phyloP scores from a whole-genome alignment of 306 rosid species.

The Vicia sativa region DNA sequence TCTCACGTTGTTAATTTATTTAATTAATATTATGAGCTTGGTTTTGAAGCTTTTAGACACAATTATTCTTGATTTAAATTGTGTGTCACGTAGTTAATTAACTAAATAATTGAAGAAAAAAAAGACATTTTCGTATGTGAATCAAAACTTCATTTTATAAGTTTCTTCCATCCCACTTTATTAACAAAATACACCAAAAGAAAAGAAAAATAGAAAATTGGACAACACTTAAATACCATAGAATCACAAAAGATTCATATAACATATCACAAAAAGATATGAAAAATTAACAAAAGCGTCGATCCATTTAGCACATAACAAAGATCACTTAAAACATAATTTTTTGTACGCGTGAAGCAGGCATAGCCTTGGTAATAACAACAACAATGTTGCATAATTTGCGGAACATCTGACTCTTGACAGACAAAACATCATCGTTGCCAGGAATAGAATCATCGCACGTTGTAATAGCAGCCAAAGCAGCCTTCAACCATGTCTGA shows the following conservation, averaged over 20 bases:
- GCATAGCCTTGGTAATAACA: constrained; percentile 24
- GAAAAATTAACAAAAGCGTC: no score
- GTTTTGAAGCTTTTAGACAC: no score
- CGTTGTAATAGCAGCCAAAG: constrained; percentile 39
- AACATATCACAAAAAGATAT: no score
- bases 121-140: no score
- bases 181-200: background rate
- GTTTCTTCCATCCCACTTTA: background rate
- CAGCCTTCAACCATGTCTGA: constrained; percentile 37
- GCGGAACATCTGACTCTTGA: constrained; percentile 19
- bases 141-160: background rate
- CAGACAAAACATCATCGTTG: constrained; percentile 10
- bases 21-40: no score
- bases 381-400: constrained; percentile 32
- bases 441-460: constrained; percentile 40
- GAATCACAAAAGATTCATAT: no score
- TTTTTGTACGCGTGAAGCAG: background rate
- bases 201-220: no score
- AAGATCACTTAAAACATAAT: no score
- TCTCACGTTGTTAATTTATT: background rate
- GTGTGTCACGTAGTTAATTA: no score
- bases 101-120: no score
- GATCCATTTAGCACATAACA: no score
- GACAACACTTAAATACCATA: background rate
- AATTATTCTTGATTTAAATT: no score